Evolutionary conservation across 345 rosid species (phyloP), one percentile per base, ranked within the genome.

Genomic region (Moringa oleifera): DNA sequence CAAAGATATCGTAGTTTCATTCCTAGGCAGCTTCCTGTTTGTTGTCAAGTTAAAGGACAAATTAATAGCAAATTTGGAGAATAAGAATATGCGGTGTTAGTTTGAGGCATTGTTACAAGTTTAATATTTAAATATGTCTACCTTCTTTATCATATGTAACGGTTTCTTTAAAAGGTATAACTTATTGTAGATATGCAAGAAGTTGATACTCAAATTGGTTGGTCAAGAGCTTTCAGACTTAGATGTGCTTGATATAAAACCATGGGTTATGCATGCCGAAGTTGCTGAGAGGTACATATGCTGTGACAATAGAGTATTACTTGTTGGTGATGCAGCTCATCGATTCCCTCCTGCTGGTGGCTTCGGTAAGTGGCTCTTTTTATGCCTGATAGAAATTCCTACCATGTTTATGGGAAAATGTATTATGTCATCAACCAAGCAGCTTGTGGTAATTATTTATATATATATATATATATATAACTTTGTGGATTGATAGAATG

Each of bases 221-320:
- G 96, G 97, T 69, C 80, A 59, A 75, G 96, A 88, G 85, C 92
- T 94, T 73, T 69, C 79, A 69, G 97, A 88, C 75, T 57, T 88
- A 69, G 59, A 80, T 69, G 89, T 94, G 64, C 73, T 86, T 50
- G 99, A 82, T 60, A 65, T 88, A 73, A 94, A 90, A 83, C 97
- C 96, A 62, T 94, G 99, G 99, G 80, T 83, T 73, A 94, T 94
- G 99, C 86, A 90, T 83, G 97, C 99, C 72, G 97, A 94, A 85
- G 97, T 90, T 59, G 95, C 91, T 41, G 91, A 90, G 68, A 94
- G 77, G 66, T 88, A 77, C 72, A 70, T 71, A 53, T 69, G 74
- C 74, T 77, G 68, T 69, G 80, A 85, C 70, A 81, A 81, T 73
- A 84, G 75, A 64, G 70, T 94, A 58, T 67, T 88, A 55, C 89